Conservation (phyloP, 768 basidiomycete genomes). For the Ramaria sp. region DNA sequence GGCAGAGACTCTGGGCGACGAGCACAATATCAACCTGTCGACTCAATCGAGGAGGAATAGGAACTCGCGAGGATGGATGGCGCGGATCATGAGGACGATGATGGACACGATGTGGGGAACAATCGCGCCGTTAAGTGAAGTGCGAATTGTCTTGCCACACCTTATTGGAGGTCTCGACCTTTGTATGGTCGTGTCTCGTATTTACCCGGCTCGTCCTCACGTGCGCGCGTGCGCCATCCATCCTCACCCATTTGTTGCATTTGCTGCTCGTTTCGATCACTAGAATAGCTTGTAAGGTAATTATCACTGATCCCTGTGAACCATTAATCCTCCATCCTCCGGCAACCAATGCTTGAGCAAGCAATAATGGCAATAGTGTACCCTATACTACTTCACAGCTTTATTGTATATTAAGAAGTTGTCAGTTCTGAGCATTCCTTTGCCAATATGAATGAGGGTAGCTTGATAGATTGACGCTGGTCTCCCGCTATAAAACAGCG, state of each 20-base stretch:
- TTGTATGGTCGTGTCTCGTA: not conserved
- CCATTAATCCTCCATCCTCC: no score
- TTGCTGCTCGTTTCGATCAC: no score
- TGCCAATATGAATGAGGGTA: no score
- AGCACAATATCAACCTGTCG: slow-evolving; percentile 17
- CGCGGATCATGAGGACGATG: not conserved
- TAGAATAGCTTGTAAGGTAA: no score
- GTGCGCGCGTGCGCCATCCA: not conserved
- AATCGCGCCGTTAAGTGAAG: not conserved
- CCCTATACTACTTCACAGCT: no score
- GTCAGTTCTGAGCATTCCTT: no score
- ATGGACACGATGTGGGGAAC: not conserved
- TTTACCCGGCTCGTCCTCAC: not conserved
- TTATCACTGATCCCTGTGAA: no score
- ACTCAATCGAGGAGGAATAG: slow-evolving; percentile 41
- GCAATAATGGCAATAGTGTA: no score
- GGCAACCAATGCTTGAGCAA: no score
- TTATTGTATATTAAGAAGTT: no score
- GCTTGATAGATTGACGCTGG: no score
- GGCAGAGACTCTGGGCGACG: not conserved
- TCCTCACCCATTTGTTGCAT: not conserved
- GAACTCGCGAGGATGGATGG: slow-evolving; percentile 44
- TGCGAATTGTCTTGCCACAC: not conserved
- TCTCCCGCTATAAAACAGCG: no score
- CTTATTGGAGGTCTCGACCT: not conserved